Base-by-base conservation (phyloP, 106 monocot species). In the Allium fistulosum region DNA sequence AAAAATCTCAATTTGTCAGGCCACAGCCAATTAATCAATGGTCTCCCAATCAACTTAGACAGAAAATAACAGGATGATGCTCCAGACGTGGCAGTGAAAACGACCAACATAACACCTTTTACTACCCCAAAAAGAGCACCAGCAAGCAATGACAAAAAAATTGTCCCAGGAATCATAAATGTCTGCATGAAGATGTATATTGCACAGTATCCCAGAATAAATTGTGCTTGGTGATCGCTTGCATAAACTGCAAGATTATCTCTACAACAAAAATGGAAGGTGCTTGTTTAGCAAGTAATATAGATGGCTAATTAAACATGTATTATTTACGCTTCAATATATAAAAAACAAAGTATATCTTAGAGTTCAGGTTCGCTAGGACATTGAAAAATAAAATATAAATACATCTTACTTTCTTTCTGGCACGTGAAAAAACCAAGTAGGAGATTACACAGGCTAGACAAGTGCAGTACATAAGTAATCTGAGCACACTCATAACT, bases 161-260 rank as follows among this genome's bases (percentile, higher is more conserved):
- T 95, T 58, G 94, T 95, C 15, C 94, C 94, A 72, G 94, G 91
- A 75, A 95, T 95, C 94, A 91, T 88, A 76, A 95, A 95, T 58
- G 94, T 95, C 68, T 95, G 94, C 94, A 95, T 95, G 69, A 95
- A 95, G 73, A 95, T 95, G 79, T 95, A 95, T 71, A 74, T 80
- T 49, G 94, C 74, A 78, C 94, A 95, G 67, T 95, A 95, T 15
- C 91, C 94, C 72, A 95, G 70, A 53, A 95, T 88, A 63, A 95
- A 95, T 58, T 88, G 78, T 13, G 73, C 79, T 74, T 87, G 85
- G 73, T 88, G 71, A 71, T 95, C 81, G 68, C 65, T 82, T 53
- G 94, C 94, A 78, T 88, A 95, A 9, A 82, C 83, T 49, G 91
- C 85, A 18, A 95, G 16, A 77, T 95, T 78, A 74, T 91, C 85